These are phyloP conservation scores for Backusella australiensis DNA, from an alignment of 192 early-diverging fungal species.

Conservation along the genomic window DNA sequence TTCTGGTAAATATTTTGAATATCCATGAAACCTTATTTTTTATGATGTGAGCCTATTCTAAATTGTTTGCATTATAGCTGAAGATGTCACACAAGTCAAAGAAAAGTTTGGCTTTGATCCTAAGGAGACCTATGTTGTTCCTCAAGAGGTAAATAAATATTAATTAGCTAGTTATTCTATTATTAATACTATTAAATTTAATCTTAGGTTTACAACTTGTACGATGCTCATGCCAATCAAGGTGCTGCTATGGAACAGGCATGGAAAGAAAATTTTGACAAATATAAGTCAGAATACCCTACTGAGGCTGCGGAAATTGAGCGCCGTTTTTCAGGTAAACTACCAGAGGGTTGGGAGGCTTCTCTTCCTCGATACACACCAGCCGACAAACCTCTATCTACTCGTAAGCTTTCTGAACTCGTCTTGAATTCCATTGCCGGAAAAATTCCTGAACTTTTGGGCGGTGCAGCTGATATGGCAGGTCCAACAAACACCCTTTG, in stretches of 20 bases:
- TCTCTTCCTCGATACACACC: constrained; percentile 77
- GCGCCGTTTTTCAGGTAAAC: constrained; percentile 66
- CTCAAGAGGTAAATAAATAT: constrained; percentile 37
- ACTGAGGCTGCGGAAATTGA: constrained; percentile 64
- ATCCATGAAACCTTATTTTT: not conserved
- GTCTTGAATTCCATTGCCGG: constrained; percentile 80
- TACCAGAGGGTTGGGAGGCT: constrained; percentile 67
- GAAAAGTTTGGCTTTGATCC: constrained; percentile 80
- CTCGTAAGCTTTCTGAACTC: constrained; percentile 82
- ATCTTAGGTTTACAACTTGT: not conserved
- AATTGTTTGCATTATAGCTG: constrained; percentile 30
- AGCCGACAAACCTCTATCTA: constrained; percentile 69
- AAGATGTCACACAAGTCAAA: constrained; percentile 80
- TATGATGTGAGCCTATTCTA: not conserved
- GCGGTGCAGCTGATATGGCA: constrained; percentile 95
- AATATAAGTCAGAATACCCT: constrained; percentile 66
- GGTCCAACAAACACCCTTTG: constrained; percentile 91
- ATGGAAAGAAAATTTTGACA: constrained; percentile 71
- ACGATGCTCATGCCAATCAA: not conserved
- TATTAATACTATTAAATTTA: not conserved
- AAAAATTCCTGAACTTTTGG: constrained; percentile 77
- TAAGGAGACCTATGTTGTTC: constrained; percentile 69
- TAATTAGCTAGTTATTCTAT: not conserved
- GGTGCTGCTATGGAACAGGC: not conserved
- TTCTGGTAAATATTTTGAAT: constrained; percentile 27